Evolutionary conservation across 2,329 filamentous ascomycete species (phyloP), one percentile per base, ranked within the genome.

Genomic region (Hortaea werneckii): DNA sequence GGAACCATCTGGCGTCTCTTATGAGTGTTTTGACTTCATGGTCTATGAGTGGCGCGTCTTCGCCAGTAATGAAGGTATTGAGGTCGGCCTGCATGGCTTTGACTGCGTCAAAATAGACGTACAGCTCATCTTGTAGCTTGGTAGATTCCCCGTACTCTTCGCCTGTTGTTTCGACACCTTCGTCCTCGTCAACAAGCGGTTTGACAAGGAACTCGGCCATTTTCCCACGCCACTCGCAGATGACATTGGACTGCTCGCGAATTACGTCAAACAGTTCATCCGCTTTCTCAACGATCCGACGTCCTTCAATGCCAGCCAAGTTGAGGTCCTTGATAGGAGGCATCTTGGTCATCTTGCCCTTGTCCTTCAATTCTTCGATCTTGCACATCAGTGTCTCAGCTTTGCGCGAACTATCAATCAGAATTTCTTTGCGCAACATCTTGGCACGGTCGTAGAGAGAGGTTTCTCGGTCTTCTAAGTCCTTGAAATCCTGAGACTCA

Each of bases 71-170:
- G 28, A 81, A 79, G 51, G 83, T 79, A 51, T 83, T 79, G 9
- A 90, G 80, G 65, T 96, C 89, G 5, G 86, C 82, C 46, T 92
- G 77, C 41, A 83, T 74, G 0, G 84, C 79, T 48, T 87, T 77
- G 28, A 95, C 71, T 6, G 79, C 81, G 60, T 88, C 81, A 47
- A 94, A 83, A 58, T 94, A 94, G 5, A 85, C 85, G 65, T 90
- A 86, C 37, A 95, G 77, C 60, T 94, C 81, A 50, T 95, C 90
- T 65, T 96, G 90, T 40, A 83, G 77, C 62, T 86, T 86, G 0
- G 88, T 87, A 0, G 90, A 94, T 29, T 85, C 79, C 54, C 87
- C 85, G 51, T 95, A 92, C 62, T 96, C 92, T 48, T 95, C 83
- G 26, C 92, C 92, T 8, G 87, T 90, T 2, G 80, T 76, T 47